Conservation (phyloP, 441 rosid species). For the Omphalea diandra region DNA sequence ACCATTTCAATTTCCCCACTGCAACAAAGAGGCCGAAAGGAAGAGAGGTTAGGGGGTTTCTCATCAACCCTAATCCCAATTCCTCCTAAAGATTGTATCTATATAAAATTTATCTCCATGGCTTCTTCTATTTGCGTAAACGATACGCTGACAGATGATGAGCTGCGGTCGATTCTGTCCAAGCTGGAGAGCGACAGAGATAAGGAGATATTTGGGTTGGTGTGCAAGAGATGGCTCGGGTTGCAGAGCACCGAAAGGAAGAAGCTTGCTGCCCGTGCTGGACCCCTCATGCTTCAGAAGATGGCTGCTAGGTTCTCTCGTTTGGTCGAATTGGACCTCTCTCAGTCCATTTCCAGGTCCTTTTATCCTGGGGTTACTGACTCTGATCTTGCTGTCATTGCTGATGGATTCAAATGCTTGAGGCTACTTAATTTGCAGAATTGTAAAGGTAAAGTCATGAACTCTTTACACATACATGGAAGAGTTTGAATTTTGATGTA, state of each 20-base stretch:
- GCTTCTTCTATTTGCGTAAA: slow-evolving; percentile 54
- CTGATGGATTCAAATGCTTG: slow-evolving; percentile 64
- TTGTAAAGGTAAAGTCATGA: slow-evolving; percentile 63
- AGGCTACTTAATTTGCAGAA: slow-evolving; percentile 57
- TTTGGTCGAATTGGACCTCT: slow-evolving; percentile 74
- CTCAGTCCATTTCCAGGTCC: slow-evolving; percentile 86
- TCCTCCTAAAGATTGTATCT: neutral
- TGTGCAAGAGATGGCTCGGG: slow-evolving; percentile 86
- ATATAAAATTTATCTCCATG: neutral
- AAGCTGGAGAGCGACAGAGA: slow-evolving; percentile 67
- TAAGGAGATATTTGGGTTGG: slow-evolving; percentile 82
- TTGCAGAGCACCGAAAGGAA: slow-evolving; percentile 89
- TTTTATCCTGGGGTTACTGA: slow-evolving; percentile 92
- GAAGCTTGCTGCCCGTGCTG: slow-evolving; percentile 87
- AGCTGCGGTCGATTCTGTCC: slow-evolving; percentile 62
- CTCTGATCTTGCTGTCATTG: slow-evolving; percentile 73
- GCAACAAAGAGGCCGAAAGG: neutral
- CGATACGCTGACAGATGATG: slow-evolving; percentile 75
- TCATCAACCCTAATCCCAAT: slow-evolving; percentile 20
- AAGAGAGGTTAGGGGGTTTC: slow-evolving; percentile 27
- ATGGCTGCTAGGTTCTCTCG: slow-evolving; percentile 78
- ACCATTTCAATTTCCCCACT: neutral
- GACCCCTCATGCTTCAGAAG: slow-evolving; percentile 78
- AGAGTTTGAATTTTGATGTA: neutral
- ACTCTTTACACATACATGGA: neutral